A percentile compares a stretch with the other conserved stretches of the same genome.
Evolutionary conservation across 345 rosid species (phyloP).

Genomic region (Citrus medica): DNA sequence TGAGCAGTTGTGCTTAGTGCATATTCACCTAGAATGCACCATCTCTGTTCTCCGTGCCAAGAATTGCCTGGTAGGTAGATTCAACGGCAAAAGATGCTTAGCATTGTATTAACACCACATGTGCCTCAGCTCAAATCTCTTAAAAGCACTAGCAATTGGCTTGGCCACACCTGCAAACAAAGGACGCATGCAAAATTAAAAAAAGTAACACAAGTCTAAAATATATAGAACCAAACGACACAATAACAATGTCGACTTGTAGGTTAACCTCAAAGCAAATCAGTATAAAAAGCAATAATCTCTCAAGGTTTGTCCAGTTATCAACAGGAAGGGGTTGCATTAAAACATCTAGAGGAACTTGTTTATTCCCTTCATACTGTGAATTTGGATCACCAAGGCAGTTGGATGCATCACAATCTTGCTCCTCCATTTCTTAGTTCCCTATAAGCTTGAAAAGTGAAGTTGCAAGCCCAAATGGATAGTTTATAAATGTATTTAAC

Average conservation of each 20-base stretch:
- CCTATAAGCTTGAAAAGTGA: background rate
- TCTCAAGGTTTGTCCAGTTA: background rate
- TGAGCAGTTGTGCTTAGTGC: no score
- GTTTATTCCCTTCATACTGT: background rate
- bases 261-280: background rate
- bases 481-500: background rate
- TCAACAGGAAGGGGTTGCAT: background rate
- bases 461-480: background rate
- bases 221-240: background rate
- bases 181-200: background rate
- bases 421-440: background rate
- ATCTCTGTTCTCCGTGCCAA: no score
- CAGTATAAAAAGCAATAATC: background rate
- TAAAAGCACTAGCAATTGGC: background rate
- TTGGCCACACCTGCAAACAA: background rate
- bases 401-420: background rate
- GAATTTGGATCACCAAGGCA: background rate
- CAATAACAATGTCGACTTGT: background rate
- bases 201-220: background rate
- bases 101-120: background rate
- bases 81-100: no score
- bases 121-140: background rate
- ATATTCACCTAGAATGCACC: no score
- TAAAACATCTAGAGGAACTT: background rate
- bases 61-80: no score